Base-by-base conservation (phyloP, 2,329 filamentous ascomycete species). In the Trichophaea hybrida region DNA sequence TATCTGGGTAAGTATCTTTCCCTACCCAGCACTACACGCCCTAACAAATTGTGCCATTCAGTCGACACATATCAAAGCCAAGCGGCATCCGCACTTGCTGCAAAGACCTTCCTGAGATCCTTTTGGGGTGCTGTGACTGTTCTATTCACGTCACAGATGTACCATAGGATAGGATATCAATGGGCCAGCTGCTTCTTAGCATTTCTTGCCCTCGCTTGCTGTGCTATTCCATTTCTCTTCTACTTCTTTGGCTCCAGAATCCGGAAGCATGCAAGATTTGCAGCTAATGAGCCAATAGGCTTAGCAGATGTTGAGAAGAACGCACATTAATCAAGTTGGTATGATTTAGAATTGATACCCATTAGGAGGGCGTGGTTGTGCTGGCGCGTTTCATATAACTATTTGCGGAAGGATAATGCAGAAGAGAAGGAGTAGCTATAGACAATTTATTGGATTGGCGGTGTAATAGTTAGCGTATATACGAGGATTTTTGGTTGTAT, bases 111-210 rank as follows among this genome's bases (percentile, higher is more conserved):
- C 69, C 76, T 91, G 60, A 80, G 86, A 31, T 85, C 80, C 13
- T 85, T 90, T 73, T 93, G 86, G 85, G 88, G 87, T 67, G 88
- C 86, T 0, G 78, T 74, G 1, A 81, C 83, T 0, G 86, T 91
- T 0, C 77, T 94, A 1, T 93, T 93, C 73, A 91, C 87, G 0
- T 77, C 79, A 65, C 86, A 91, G 71, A 91, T 93, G 86, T 89
- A 88, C 72, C 71, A 77, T 52, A 77, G 82, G 1, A 75, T 91
- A 12, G 82, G 82, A 6, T 77, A 88, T 71, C 81, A 88, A 70
- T 91, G 87, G 86, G 87, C 87, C 0, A 82, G 80, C 54, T 78
- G 78, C 0, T 75, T 93, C 7, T 73, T 93, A 6, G 86, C 79
- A 0, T 90, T 90, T 67, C 76, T 94, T 66, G 80, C 78, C 13